Evolutionary conservation across 352 stramenopile species (phyloP).

Genomic region (Phytophthora cactorum): DNA sequence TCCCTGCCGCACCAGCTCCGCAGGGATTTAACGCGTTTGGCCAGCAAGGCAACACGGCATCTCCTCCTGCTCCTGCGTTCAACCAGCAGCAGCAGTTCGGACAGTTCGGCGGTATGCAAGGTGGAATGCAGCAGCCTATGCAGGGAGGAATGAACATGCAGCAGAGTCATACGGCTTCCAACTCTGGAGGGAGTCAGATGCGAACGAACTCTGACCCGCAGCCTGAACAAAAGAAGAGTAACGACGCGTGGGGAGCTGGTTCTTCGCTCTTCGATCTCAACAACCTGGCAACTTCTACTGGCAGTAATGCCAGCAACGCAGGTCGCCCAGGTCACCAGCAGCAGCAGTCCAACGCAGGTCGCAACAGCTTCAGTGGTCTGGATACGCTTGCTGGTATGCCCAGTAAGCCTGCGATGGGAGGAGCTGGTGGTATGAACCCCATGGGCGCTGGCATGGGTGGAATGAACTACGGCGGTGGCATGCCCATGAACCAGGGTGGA

Average conservation of each 20-base stretch:
- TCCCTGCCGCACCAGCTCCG: conserved; percentile 44
- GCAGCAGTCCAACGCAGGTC: conserved; percentile 37
- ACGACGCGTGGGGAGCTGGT: conserved; percentile 81
- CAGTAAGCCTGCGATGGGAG: conserved; percentile 65
- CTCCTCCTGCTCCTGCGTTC: conserved; percentile 50
- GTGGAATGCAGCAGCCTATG: conserved; percentile 51
- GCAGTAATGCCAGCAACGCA: conserved; percentile 28
- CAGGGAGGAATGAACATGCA: conserved; percentile 45
- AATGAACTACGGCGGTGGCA: conserved; percentile 55
- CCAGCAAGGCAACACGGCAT: conserved; percentile 40
- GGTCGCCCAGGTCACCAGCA: conserved; percentile 41
- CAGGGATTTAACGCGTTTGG: conserved; percentile 60
- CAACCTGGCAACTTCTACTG: conserved; percentile 57
- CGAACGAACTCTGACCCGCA: conserved; percentile 39
- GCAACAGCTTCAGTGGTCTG: conserved; percentile 83
- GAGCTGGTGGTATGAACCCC: conserved; percentile 52
- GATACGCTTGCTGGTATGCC: conserved; percentile 84
- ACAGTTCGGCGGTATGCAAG: conserved; percentile 55
- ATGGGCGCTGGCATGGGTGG: conserved; percentile 52
- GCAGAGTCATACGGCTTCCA: conserved; percentile 51
- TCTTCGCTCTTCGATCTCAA: conserved; percentile 83
- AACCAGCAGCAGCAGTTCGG: conserved; percentile 54
- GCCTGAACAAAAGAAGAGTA: conserved; percentile 59
- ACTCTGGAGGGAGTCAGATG: conserved; percentile 38
- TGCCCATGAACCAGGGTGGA: conserved; percentile 30